Evolutionary conservation across 2,329 filamentous ascomycete species (phyloP).

Genomic region (Helminthosporium solani): DNA sequence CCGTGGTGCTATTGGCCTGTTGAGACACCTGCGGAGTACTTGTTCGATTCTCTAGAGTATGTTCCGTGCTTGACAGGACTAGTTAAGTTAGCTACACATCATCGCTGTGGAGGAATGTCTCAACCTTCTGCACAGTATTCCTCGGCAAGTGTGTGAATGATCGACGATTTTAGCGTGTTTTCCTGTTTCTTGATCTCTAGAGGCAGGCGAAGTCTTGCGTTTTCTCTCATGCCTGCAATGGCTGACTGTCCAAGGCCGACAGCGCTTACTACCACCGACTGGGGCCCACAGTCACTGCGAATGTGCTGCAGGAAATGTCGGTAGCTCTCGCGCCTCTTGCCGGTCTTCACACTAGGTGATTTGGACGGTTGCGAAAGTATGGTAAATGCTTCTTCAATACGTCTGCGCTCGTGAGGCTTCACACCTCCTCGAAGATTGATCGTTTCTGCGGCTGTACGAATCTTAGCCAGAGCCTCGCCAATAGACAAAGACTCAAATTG

Average conservation of each 20-base stretch:
- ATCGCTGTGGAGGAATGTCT: background rate
- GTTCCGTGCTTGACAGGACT: background rate
- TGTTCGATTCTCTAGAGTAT: background rate
- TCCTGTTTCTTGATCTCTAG: background rate
- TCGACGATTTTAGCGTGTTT: background rate
- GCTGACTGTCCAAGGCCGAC: background rate
- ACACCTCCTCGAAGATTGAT: background rate
- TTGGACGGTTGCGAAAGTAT: background rate
- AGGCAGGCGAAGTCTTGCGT: background rate
- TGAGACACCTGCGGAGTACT: background rate
- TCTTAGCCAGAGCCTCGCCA: background rate
- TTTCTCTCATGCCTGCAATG: background rate
- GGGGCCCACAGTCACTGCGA: background rate
- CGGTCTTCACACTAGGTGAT: background rate
- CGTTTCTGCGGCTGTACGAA: background rate
- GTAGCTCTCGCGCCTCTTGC: background rate
- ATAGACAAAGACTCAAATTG: background rate
- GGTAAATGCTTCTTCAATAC: slow-evolving; percentile 1
- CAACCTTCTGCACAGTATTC: background rate
- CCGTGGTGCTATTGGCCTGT: background rate
- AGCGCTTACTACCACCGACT: background rate
- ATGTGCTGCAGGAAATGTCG: background rate
- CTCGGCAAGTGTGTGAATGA: background rate
- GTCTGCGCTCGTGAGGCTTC: background rate
- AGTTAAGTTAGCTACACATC: background rate